These are phyloP conservation scores for Aspergillus pseudoterreus DNA, from an alignment of 2,329 filamentous ascomycete species.

Conservation along the genomic window DNA sequence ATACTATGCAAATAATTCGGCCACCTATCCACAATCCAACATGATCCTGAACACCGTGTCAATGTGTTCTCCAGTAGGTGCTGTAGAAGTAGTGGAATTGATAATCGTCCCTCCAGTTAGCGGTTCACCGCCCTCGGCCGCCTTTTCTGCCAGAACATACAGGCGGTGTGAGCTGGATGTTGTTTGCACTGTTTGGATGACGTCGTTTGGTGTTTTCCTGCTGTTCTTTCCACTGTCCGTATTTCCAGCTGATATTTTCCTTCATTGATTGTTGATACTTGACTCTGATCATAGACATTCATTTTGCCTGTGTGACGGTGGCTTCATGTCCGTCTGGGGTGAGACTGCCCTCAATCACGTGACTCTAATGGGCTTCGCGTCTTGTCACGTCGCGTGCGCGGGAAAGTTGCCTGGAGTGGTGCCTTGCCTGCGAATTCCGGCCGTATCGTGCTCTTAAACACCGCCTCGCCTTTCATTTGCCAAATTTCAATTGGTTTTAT, in stretches of 20 bases:
- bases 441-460: neutral
- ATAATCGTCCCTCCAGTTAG: too few species aligned
- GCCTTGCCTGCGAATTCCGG: conserved; percentile 1
- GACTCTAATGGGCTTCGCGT: conserved; percentile 17
- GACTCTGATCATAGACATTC: too few species aligned
- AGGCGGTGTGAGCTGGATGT: neutral
- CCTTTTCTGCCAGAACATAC: neutral
- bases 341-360: conserved; percentile 10
- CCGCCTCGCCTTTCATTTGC: neutral
- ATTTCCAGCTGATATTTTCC: neutral
- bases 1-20: neutral
- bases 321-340: too few species aligned
- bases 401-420: conserved; percentile 9
- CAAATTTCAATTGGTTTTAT: neutral
- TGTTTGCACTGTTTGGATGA: conserved; percentile 1
- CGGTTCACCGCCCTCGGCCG: neutral
- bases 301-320: too few species aligned
- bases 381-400: conserved; percentile 18
- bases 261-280: too few species aligned
- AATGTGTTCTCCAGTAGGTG: too few species aligned
- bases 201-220: neutral
- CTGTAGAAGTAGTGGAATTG: too few species aligned
- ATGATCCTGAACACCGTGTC: too few species aligned
- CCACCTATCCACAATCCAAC: neutral
- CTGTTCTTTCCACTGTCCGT: neutral